Conservation (phyloP, 2,329 filamentous ascomycete genomes). For the Dactylellina sp. region DNA sequence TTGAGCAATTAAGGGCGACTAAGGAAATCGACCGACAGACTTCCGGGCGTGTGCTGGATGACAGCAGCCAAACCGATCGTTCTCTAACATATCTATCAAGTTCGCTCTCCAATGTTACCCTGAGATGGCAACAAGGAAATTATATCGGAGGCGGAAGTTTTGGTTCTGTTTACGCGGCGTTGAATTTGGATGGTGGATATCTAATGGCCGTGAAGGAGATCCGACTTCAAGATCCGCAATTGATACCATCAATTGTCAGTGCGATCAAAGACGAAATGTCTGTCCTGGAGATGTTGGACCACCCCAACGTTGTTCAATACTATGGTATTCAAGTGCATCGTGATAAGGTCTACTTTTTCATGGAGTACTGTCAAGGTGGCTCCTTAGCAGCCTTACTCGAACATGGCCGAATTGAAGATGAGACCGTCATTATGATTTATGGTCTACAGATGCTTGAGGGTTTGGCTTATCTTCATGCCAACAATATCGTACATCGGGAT, state of each 20-base stretch:
- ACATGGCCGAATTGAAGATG: slow-evolving; percentile 96
- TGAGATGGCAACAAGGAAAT: slow-evolving; percentile 98
- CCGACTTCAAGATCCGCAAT: slow-evolving; percentile 91
- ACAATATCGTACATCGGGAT: slow-evolving; percentile 91
- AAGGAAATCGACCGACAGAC: slow-evolving; percentile 87
- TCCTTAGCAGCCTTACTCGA: slow-evolving; percentile 90
- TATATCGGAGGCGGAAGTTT: slow-evolving; percentile 98
- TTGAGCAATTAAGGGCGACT: slow-evolving; percentile 82
- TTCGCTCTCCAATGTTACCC: slow-evolving; percentile 91
- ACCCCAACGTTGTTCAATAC: slow-evolving; percentile 97
- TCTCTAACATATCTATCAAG: slow-evolving; percentile 94
- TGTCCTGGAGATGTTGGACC: slow-evolving; percentile 92
- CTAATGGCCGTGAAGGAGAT: slow-evolving; percentile 99
- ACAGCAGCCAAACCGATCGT: slow-evolving; percentile 93
- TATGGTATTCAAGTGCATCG: slow-evolving; percentile 98
- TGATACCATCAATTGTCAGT: slow-evolving; percentile 91
- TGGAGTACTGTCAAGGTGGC: slow-evolving; percentile 98
- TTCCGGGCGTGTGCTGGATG: slow-evolving; percentile 89
- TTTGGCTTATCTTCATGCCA: slow-evolving; percentile 90
- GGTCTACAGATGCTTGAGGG: slow-evolving; percentile 93
- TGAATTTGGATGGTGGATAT: slow-evolving; percentile 95
- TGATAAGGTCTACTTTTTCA: slow-evolving; percentile 99
- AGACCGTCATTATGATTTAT: slow-evolving; percentile 97
- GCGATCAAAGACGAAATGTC: slow-evolving; percentile 98
- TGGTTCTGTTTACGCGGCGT: slow-evolving; percentile 95